A percentile compares a stretch with the other conserved stretches of the same genome.
Evolutionary conservation across 2,329 filamentous ascomycete species (phyloP).

Genomic region (Grosmannia serpens): DNA sequence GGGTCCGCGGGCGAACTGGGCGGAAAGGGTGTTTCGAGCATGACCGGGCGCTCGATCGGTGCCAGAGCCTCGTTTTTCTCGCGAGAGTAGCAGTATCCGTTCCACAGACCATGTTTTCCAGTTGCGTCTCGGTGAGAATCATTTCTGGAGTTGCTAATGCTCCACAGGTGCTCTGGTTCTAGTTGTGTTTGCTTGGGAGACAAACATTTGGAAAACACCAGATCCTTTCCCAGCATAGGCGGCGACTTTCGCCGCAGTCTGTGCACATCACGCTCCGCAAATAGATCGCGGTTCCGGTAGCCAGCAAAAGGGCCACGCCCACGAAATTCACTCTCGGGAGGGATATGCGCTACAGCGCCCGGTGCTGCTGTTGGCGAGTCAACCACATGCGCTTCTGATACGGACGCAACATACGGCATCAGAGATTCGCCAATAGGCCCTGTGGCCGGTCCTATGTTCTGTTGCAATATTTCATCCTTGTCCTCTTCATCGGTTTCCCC

Average conservation of each 20-base stretch:
- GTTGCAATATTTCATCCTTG: slow-evolving; percentile 10
- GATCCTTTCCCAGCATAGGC: slow-evolving; percentile 77
- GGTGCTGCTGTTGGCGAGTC: slow-evolving; percentile 17
- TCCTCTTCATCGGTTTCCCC: slow-evolving; percentile 11
- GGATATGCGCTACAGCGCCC: slow-evolving; percentile 16
- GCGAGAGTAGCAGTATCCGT: slow-evolving; percentile 50
- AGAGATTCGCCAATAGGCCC: slow-evolving; percentile 19
- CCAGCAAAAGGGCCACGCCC: slow-evolving; percentile 30
- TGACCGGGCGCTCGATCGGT: slow-evolving; percentile 32
- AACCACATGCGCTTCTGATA: slow-evolving; percentile 15
- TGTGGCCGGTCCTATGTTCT: neutral
- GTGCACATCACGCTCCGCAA: slow-evolving; percentile 31
- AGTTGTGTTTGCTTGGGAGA: slow-evolving; percentile 80
- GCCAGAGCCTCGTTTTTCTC: slow-evolving; percentile 26
- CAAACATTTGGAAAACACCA: slow-evolving; percentile 68
- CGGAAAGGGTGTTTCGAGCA: slow-evolving; percentile 39
- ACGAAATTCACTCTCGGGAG: slow-evolving; percentile 30
- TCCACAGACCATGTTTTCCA: slow-evolving; percentile 60
- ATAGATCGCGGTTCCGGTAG: slow-evolving; percentile 34
- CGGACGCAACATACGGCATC: slow-evolving; percentile 22
- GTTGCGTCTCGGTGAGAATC: slow-evolving; percentile 42
- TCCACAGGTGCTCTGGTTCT: slow-evolving; percentile 59
- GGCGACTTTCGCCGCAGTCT: slow-evolving; percentile 48
- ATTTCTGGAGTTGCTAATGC: slow-evolving; percentile 32
- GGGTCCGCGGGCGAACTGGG: slow-evolving; percentile 30